These are phyloP conservation scores for Amoebophrya sp. DNA, from an alignment of 169 alveolate genomes.

Conservation along the genomic window DNA sequence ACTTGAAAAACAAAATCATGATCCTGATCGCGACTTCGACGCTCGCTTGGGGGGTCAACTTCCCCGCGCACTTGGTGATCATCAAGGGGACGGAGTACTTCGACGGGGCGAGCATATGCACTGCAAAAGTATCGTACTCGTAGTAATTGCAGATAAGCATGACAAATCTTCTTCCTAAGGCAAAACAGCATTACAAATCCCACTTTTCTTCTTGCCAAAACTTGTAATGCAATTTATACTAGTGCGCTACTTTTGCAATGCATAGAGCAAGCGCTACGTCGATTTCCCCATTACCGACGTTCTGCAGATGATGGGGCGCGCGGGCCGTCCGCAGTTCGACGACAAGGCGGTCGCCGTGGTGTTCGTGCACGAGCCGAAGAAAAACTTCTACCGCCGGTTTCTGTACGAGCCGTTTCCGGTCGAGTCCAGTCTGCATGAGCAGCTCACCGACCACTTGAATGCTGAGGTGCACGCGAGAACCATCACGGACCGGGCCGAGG, in stretches of 20 bases:
- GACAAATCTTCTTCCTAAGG: no score
- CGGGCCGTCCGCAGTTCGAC: conserved; percentile 98
- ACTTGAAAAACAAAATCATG: conserved; percentile 80
- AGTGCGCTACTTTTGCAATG: no score
- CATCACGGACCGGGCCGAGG: conserved; percentile 63
- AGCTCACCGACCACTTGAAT: conserved; percentile 88
- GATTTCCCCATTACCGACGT: conserved; percentile 92
- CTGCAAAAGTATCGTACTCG: no score
- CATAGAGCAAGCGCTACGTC: conserved; percentile 78
- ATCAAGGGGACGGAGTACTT: conserved; percentile 92
- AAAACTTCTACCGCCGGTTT: conserved; percentile 92
- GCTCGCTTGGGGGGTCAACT: conserved; percentile 99
- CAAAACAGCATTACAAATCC: no score
- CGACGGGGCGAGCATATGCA: conserved; percentile 81
- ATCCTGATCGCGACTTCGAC: conserved; percentile 96
- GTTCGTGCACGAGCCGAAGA: conserved; percentile 89
- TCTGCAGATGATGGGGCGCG: conserved; percentile 97
- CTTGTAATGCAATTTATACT: no score
- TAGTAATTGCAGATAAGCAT: no score
- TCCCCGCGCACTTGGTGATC: conserved; percentile 98
- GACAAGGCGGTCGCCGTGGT: conserved; percentile 91
- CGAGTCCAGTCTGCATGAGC: conserved; percentile 84
- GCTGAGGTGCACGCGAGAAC: conserved; percentile 96
- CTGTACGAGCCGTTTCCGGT: conserved; percentile 98
- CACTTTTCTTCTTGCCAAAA: no score